Base-by-base conservation (phyloP, 306 rosid species). In the Glycyrrhiza uralensis region DNA sequence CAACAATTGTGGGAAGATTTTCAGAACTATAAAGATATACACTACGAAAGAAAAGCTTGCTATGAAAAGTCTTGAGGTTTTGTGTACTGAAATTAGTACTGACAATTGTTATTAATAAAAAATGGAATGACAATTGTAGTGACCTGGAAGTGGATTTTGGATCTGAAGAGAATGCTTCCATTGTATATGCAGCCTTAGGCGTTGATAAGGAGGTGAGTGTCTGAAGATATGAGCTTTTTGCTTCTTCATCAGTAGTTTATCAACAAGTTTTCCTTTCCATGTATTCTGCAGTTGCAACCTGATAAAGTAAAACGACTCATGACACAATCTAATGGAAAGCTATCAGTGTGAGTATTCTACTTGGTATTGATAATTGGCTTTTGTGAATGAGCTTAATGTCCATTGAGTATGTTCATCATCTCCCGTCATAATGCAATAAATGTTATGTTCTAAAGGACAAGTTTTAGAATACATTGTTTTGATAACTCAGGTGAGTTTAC, bases 271-370 rank as follows among this genome's bases (percentile, higher is more conserved):
- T 64, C 26, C 69, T 6, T 20, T 65, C 0, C 17, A 49, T 66
- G 41, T 69, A 59, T 54, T 66, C 0, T 75, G 74, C 80, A 75
- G 79, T 86, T 94, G 90, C 99, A 91, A 75, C 99, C 97, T 5
- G 92, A 91, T 74, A 94, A 94, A 75, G 96, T 94, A 62, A 89
- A 82, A 81, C 87, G 93, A 72, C 50, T 57, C 66, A 85, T 94
- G 93, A 24, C 77, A 6, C 87, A 84, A 14, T 84, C 96, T 30
- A 51, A 84, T 55, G 92, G 93, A 76, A 91, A 86, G 80, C 90
- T 94, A 78, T 85, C 79, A 0, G 95, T 85, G 80, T 75, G 79
- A 91, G 95, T 76, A 78, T 59, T 13, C 65, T 69, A 15, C 66
- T 4, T 65, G 14, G 8, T 55, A 28, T 51, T 75, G 22, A 23